These are phyloP conservation scores for Xerophyta viscosa DNA, from an alignment of 106 monocot species.

Conservation along the genomic window DNA sequence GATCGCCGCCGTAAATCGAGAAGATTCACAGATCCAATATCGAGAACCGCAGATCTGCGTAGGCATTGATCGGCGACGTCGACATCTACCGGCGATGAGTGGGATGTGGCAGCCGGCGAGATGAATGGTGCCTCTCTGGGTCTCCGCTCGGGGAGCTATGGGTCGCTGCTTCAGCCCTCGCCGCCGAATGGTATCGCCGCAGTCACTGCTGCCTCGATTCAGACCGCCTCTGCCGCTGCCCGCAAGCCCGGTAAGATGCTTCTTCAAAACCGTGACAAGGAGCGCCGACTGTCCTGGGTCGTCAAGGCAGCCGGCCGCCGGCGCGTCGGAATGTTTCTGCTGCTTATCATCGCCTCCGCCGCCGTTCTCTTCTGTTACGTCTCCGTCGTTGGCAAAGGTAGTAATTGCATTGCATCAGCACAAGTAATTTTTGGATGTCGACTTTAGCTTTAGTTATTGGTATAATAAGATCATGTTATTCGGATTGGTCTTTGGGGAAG, in stretches of 20 bases:
- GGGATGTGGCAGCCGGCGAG: not conserved
- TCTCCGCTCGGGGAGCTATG: constrained; percentile 23
- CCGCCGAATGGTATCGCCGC: not conserved
- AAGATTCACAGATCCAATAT: too few species aligned
- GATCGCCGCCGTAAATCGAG: too few species aligned
- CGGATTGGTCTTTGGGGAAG: too few species aligned
- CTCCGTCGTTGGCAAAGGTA: constrained; percentile 14
- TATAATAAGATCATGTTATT: too few species aligned
- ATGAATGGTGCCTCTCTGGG: constrained; percentile 22
- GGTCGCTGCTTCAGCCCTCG: constrained; percentile 20
- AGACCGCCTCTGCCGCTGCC: not conserved
- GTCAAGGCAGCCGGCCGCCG: constrained; percentile 10
- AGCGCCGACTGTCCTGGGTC: constrained; percentile 14
- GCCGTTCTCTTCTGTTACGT: constrained; percentile 19
- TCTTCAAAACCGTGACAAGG: constrained; percentile 23
- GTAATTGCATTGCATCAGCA: too few species aligned
- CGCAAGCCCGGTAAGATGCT: constrained; percentile 23
- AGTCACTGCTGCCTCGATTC: not conserved
- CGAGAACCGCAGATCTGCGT: too few species aligned
- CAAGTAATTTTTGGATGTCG: too few species aligned
- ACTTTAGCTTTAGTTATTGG: too few species aligned
- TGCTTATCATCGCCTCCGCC: constrained; percentile 14
- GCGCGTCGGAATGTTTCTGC: constrained; percentile 16
- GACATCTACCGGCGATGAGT: not conserved
- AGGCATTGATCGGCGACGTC: not conserved